Conservation (phyloP, 345 rosid species). For the Physaria fendleri region DNA sequence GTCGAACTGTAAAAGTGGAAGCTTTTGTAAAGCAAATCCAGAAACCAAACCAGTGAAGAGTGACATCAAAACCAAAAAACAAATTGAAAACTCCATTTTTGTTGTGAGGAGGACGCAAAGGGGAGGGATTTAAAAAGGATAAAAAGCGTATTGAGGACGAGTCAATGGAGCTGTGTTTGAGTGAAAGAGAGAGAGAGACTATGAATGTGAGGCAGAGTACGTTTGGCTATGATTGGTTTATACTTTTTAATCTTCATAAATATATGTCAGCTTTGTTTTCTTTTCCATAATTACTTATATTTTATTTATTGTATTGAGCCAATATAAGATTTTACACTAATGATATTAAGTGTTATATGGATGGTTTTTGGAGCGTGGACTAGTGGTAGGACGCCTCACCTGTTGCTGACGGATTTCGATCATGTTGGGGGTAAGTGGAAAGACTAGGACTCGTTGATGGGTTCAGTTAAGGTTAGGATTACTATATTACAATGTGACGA, state of each 20-base stretch:
- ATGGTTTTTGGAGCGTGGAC: too few species aligned
- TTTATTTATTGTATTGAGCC: neutral
- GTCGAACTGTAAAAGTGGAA: conserved; percentile 86
- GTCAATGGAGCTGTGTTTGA: conserved; percentile 17
- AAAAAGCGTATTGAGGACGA: conserved; percentile 14
- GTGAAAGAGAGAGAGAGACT: neutral
- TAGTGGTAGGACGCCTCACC: too few species aligned
- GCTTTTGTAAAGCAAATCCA: conserved; percentile 40
- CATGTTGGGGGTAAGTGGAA: too few species aligned
- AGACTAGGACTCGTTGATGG: too few species aligned
- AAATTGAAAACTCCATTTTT: conserved; percentile 32
- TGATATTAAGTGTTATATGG: neutral
- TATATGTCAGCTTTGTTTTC: conserved; percentile 5
- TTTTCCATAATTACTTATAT: neutral
- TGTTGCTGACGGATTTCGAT: too few species aligned
- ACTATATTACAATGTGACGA: too few species aligned
- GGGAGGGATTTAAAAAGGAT: conserved; percentile 14
- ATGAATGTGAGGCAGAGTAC: conserved; percentile 22
- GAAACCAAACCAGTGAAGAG: conserved; percentile 41
- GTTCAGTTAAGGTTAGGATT: too few species aligned
- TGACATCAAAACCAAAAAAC: conserved; percentile 33
- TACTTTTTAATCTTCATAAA: neutral
- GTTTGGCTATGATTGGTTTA: conserved; percentile 13
- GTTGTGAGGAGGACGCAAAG: neutral
- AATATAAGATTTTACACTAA: neutral